Evolutionary conservation across 768 basidiomycete species (phyloP).

Genomic region (Boletus vermiculosoides): DNA sequence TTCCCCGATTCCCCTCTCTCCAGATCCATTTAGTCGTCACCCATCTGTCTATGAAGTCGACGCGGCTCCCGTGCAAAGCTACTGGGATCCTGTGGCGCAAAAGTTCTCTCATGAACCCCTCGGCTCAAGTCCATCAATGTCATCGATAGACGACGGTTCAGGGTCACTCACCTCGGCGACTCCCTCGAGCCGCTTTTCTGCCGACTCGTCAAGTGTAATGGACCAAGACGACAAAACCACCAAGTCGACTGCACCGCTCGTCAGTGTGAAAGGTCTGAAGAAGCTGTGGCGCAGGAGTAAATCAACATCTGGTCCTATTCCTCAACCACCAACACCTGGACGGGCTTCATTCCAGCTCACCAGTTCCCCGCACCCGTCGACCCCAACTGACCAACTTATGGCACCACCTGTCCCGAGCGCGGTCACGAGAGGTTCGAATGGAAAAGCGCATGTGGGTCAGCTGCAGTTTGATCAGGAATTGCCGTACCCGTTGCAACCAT

Average conservation of each 20-base stretch:
- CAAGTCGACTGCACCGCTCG: constrained; percentile 48
- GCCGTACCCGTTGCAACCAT: constrained; percentile 47
- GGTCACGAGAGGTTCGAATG: constrained; percentile 15
- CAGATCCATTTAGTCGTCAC: constrained; percentile 78
- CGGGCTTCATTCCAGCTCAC: constrained; percentile 35
- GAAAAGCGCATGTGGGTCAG: constrained; percentile 40
- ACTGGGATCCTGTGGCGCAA: constrained; percentile 43
- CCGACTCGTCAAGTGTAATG: constrained; percentile 54
- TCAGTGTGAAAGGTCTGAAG: constrained; percentile 72
- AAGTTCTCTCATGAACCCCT: constrained; percentile 21
- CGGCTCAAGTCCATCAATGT: constrained; percentile 25
- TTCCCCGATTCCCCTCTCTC: constrained; percentile 77
- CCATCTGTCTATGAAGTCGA: constrained; percentile 47
- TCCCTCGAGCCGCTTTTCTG: constrained; percentile 69
- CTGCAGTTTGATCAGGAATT: constrained; percentile 65
- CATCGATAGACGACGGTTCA: constrained; percentile 20
- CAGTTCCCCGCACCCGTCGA: constrained; percentile 33
- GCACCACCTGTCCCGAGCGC: constrained; percentile 28
- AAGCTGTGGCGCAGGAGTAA: constrained; percentile 79
- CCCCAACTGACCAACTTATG: constrained; percentile 31
- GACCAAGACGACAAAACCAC: constrained; percentile 32
- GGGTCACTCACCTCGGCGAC: constrained; percentile 22
- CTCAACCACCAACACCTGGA: constrained; percentile 37
- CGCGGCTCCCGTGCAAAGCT: constrained; percentile 33
- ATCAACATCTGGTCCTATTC: constrained; percentile 35